Evolutionary conservation across 2,329 filamentous ascomycete genomes (phyloP), one percentile per base, ranked within the genome.

Genomic region (Aspergillus sp.): DNA sequence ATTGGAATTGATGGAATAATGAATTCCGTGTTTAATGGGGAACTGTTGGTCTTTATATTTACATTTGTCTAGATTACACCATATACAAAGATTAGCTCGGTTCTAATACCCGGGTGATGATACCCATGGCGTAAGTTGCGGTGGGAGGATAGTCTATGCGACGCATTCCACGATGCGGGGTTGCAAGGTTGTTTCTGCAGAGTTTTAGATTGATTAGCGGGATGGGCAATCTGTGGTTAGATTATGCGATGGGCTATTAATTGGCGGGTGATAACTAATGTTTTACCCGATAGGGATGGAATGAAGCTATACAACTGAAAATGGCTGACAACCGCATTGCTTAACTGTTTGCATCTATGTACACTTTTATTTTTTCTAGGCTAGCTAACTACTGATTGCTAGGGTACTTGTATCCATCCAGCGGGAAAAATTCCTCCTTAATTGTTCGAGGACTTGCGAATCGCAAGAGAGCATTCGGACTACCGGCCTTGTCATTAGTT

Each of bases 401-500:
- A 19, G 83, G 82, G 65, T 88, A 88, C 45, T 63, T 66, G 20
- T 86, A 82, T 63, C 75, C 73, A 5, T 74, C 74, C 30, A 80
- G 81, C 3, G 77, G 68, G 54, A 73, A 72, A 60, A 88, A 88
- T 73, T 88, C 85, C 73, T 89, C 85, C 79, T 86, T 86, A 59
- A 86, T 78, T 47, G 78, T 78, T 50, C 83, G 72, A 51, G 78
- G 72, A 62, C 81, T 85, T 46, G 84, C 79, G 61, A 86, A 86
- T 43, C 83, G 73, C 48, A 72, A 74, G 56, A 86, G 62, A 49
- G 84, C 65, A 61, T 80, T 79, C 57, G 74, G 65, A 61, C 79
- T 83, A 30, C 83, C 83, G 15, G 83, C 82, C 75, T 86, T 86
- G 68, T 87, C 84, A 63, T 87, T 86, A 6, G 84, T 87, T 19